Conservation (phyloP, 192 early-diverging fungal species). For the Entomortierella parvispora region DNA sequence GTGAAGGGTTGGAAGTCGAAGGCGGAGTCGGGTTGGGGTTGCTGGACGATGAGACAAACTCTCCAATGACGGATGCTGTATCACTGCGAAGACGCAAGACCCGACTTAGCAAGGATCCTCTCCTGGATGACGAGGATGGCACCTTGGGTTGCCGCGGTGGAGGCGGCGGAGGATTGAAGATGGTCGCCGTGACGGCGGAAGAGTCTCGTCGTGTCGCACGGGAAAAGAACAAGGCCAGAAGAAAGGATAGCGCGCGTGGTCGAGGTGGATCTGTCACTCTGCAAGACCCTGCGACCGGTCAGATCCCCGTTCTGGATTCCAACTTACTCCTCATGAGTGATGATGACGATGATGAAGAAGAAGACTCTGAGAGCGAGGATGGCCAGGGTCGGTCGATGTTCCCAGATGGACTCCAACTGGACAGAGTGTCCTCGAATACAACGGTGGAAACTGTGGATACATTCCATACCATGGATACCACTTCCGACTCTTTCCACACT, state of each 20-base stretch:
- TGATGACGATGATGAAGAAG: slow-evolving; percentile 7
- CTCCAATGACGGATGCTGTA: background rate
- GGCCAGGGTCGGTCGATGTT: background rate
- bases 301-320: background rate
- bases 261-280: slow-evolving; percentile 23
- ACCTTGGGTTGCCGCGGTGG: slow-evolving; percentile 30
- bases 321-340: background rate
- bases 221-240: slow-evolving; percentile 6
- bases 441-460: slow-evolving; percentile 10
- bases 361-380: background rate
- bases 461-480: background rate
- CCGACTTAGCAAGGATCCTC: slow-evolving; percentile 4
- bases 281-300: slow-evolving; percentile 10
- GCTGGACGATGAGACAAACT: background rate
- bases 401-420: slow-evolving; percentile 1
- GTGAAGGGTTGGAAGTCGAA: background rate
- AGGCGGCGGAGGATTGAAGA: slow-evolving; percentile 41
- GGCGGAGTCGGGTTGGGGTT: background rate
- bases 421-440: slow-evolving; percentile 1
- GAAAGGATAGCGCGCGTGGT: slow-evolving; percentile 13
- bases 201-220: background rate
- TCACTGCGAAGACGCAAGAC: slow-evolving; percentile 6
- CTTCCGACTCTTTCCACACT: slow-evolving; percentile 14
- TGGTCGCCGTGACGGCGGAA: slow-evolving; percentile 18
- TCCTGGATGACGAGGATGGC: slow-evolving; percentile 16